phyloP scores from a whole-genome alignment of 169 alveolate species.

The Plasmodium billcollinsi region DNA sequence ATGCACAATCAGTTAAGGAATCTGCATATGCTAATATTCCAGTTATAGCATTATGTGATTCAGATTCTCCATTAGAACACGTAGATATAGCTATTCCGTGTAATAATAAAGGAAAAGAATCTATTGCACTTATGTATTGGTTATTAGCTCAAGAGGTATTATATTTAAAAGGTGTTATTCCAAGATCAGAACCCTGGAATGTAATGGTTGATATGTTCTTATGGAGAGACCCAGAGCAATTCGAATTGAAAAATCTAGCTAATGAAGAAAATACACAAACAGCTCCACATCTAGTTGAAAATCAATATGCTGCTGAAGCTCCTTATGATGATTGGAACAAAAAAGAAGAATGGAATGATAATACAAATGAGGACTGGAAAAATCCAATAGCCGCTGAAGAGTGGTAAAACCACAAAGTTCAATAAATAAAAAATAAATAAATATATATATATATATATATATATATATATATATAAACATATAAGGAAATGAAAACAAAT shows the following conservation, averaged over 20 bases:
- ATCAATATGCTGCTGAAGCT: constrained; percentile 70
- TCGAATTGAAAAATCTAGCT: constrained; percentile 83
- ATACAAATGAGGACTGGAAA: constrained; percentile 74
- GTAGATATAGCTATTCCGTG: constrained; percentile 99
- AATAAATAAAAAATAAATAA: not conserved
- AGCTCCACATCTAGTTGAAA: constrained; percentile 70
- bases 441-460: not conserved
- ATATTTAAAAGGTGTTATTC: constrained; percentile 94
- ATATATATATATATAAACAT: not conserved
- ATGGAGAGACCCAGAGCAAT: constrained; percentile 95
- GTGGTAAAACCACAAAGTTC: constrained; percentile 11
- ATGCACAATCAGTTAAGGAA: constrained; percentile 97
- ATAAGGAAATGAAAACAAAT: not conserved
- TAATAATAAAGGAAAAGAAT: constrained; percentile 97
- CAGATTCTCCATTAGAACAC: constrained; percentile 97
- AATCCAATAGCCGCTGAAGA: constrained; percentile 70
- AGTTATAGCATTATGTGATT: constrained; percentile 98
- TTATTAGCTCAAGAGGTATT: constrained; percentile 98
- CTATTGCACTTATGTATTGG: constrained; percentile 98
- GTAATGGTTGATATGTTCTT: constrained; percentile 95
- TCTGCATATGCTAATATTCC: constrained; percentile 98
- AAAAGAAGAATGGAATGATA: constrained; percentile 77
- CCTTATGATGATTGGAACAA: constrained; percentile 77
- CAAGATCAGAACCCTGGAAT: constrained; percentile 92
- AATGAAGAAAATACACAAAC: constrained; percentile 77